Evolutionary conservation across 805 yeast species (phyloP).

Genomic region (Yueomyces sp.): DNA sequence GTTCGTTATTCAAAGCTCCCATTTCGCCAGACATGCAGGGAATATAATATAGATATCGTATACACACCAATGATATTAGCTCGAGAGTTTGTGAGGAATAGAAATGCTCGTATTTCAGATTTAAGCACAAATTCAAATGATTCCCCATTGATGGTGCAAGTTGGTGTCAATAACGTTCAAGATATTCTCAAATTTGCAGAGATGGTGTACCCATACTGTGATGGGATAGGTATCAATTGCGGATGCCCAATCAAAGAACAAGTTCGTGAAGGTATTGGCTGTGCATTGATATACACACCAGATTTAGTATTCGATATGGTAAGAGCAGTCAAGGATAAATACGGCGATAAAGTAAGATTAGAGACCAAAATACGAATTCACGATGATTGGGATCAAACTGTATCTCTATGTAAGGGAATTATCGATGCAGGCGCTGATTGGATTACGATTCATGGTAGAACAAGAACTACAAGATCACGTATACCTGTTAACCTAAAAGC

Average conservation of each 20-base stretch:
- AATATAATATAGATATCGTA: slow-evolving; percentile 65
- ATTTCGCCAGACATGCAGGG: slow-evolving; percentile 67
- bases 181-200: slow-evolving; percentile 76
- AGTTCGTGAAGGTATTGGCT: slow-evolving; percentile 91
- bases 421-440: slow-evolving; percentile 87
- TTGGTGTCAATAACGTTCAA: slow-evolving; percentile 74
- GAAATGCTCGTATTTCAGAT: slow-evolving; percentile 68
- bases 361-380: slow-evolving; percentile 92
- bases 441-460: slow-evolving; percentile 89
- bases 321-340: slow-evolving; percentile 59
- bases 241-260: slow-evolving; percentile 97
- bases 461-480: slow-evolving; percentile 72
- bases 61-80: slow-evolving; percentile 96
- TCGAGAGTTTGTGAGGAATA: slow-evolving; percentile 81
- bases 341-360: slow-evolving; percentile 57
- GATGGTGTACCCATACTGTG: slow-evolving; percentile 82
- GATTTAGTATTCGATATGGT: slow-evolving; percentile 78
- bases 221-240: slow-evolving; percentile 90
- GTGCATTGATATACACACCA: slow-evolving; percentile 79
- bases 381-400: slow-evolving; percentile 56
- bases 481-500: slow-evolving; percentile 77
- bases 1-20: slow-evolving; percentile 92
- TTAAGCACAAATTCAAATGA: slow-evolving; percentile 69
- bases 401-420: slow-evolving; percentile 54
- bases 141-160: slow-evolving; percentile 69